Percentiles rank a stretch among this genome's conserved stretches.
Evolutionary conservation across 306 rosid species (phyloP).

Genomic region (Sophora flavescens): DNA sequence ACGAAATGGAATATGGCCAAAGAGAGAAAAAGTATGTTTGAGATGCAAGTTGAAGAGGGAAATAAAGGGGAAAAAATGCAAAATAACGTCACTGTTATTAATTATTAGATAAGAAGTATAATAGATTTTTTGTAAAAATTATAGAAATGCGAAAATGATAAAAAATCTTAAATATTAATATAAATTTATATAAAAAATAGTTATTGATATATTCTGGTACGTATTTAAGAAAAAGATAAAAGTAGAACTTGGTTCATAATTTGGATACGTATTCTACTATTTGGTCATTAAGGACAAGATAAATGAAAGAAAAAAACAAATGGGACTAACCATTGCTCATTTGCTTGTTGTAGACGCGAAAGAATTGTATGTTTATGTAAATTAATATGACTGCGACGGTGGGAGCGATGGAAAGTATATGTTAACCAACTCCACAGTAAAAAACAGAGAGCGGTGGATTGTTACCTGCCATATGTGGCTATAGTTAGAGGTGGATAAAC

Average conservation of each 20-base stretch:
- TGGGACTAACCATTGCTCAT: not conserved
- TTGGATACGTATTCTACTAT: conserved; percentile 3
- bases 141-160: not conserved
- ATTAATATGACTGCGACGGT: not conserved
- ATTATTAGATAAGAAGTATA: not conserved
- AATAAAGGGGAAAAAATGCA: not conserved
- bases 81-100: not conserved
- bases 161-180: not conserved
- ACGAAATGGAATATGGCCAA: conserved; percentile 5
- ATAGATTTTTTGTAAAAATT: not conserved
- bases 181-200: not conserved
- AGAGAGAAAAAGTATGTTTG: not conserved
- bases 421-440: conserved; percentile 5
- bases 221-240: not conserved
- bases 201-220: conserved; percentile 11
- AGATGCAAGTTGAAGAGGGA: conserved; percentile 1
- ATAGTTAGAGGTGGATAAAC: too few species aligned
- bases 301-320: conserved; percentile 31
- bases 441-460: conserved; percentile 5
- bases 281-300: not conserved
- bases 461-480: not conserved
- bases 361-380: conserved; percentile 13
- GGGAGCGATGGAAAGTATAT: conserved; percentile 6
- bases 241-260: conserved; percentile 1
- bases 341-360: conserved; percentile 7